Evolutionary conservation across 2,329 filamentous ascomycete genomes (phyloP).

Genomic region (Penicillium crustosum): DNA sequence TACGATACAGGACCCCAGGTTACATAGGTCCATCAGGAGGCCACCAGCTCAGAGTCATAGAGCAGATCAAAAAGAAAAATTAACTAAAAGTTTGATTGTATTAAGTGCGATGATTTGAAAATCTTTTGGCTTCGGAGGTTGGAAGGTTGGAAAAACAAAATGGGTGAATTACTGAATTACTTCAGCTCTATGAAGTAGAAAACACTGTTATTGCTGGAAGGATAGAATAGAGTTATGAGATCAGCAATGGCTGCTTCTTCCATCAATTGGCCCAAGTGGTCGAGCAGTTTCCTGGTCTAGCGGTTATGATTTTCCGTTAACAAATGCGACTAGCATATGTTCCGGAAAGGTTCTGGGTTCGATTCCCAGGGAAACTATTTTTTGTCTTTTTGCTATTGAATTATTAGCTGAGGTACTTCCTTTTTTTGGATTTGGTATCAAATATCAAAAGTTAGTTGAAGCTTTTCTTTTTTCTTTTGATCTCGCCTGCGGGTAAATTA

Average conservation of each 20-base stretch:
- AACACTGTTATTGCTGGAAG: too few species aligned
- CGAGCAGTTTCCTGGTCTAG: conserved; percentile 13
- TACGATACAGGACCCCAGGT: too few species aligned
- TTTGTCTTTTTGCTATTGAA: not conserved
- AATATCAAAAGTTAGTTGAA: not conserved
- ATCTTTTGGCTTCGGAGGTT: too few species aligned
- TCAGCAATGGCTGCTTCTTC: rapidly evolving
- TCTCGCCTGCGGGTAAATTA: not conserved
- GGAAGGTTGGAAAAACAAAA: too few species aligned
- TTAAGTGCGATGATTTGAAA: too few species aligned
- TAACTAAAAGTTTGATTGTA: too few species aligned
- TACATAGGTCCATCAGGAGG: too few species aligned
- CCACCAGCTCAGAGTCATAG: too few species aligned
- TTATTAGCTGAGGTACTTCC: not conserved
- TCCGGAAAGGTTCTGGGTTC: conserved; percentile 17
- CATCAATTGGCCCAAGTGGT: conserved; percentile 1
- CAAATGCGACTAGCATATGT: conserved; percentile 5
- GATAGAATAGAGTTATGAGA: not conserved
- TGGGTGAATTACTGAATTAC: too few species aligned
- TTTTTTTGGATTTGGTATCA: not conserved
- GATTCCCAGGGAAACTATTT: conserved; percentile 15
- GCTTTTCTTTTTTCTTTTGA: not conserved
- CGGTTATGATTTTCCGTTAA: conserved; percentile 17
- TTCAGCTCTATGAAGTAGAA: too few species aligned
- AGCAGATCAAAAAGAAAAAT: too few species aligned